A percentile compares a stretch with the other conserved stretches of the same genome.
phyloP scores from a whole-genome alignment of 2,329 filamentous ascomycete genomes.

The Penicillium sp. region DNA sequence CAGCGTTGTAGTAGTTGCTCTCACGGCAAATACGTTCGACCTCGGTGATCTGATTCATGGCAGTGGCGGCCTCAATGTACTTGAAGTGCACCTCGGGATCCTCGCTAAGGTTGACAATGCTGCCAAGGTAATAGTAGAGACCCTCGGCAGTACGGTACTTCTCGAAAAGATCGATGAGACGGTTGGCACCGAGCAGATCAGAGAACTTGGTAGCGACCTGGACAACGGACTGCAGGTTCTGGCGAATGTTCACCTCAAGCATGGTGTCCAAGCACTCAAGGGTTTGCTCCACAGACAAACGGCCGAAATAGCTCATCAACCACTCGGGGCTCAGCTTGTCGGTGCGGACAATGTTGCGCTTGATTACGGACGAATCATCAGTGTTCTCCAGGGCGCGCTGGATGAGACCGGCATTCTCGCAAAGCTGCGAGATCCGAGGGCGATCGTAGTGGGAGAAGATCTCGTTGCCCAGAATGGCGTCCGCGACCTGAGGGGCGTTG shows the following conservation, averaged over 20 bases:
- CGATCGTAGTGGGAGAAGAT: conserved; percentile 99
- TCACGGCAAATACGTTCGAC: conserved; percentile 97
- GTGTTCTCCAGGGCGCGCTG: conserved; percentile 92
- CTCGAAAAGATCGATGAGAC: conserved; percentile 89
- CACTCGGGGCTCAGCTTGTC: conserved; percentile 89
- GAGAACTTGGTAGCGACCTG: conserved; percentile 98
- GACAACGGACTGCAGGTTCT: conserved; percentile 91
- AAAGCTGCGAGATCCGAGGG: conserved; percentile 80
- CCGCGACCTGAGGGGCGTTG: conserved; percentile 94
- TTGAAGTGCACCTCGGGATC: conserved; percentile 97
- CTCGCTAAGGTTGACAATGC: conserved; percentile 94
- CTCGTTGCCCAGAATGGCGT: conserved; percentile 95
- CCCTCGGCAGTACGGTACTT: conserved; percentile 97
- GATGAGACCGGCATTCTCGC: conserved; percentile 84
- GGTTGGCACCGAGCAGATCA: conserved; percentile 82
- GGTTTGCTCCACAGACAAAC: conserved; percentile 91
- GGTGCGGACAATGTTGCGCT: conserved; percentile 80
- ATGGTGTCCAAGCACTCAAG: conserved; percentile 93
- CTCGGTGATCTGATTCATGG: conserved; percentile 89
- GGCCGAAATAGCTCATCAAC: conserved; percentile 88
- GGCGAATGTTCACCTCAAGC: conserved; percentile 93
- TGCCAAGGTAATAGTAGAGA: conserved; percentile 96
- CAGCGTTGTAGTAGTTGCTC: conserved; percentile 82
- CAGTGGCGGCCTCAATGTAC: conserved; percentile 96
- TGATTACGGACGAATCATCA: conserved; percentile 83